Percentiles rank a stretch among this genome's conserved stretches.
Conservation (phyloP, 2,329 filamentous ascomycete species). For the Fonsecaea pugnacius region DNA sequence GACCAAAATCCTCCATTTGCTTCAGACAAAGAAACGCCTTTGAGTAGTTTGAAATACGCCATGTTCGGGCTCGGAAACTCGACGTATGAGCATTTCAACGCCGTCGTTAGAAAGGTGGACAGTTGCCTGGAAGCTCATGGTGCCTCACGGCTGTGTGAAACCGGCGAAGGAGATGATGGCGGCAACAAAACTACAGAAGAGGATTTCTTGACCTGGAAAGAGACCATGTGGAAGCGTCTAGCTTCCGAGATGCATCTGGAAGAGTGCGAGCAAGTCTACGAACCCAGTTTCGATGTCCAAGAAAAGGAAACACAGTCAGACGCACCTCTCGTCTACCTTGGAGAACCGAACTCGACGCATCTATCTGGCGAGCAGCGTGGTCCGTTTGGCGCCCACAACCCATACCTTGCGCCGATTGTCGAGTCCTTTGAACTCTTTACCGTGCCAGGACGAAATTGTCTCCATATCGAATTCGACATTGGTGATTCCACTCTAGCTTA, state of each 20-base stretch:
- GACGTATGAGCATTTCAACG: slow-evolving; percentile 99
- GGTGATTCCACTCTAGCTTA: slow-evolving; percentile 86
- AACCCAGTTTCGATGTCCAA: slow-evolving; percentile 82
- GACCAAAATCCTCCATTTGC: slow-evolving; percentile 79
- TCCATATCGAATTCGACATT: slow-evolving; percentile 94
- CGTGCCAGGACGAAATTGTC: slow-evolving; percentile 86
- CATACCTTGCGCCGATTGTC: slow-evolving; percentile 89
- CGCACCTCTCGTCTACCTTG: slow-evolving; percentile 71
- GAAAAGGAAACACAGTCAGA: slow-evolving; percentile 74
- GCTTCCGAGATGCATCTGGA: slow-evolving; percentile 82
- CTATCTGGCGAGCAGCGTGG: slow-evolving; percentile 82
- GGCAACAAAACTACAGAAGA: slow-evolving; percentile 99
- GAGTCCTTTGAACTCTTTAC: slow-evolving; percentile 91
- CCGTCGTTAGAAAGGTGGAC: slow-evolving; percentile 92
- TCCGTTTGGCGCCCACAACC: slow-evolving; percentile 94
- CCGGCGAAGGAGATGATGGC: slow-evolving; percentile 88
- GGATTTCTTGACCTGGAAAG: slow-evolving; percentile 98
- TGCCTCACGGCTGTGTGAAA: slow-evolving; percentile 78
- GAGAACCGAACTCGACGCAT: slow-evolving; percentile 94
- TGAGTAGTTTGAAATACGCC: slow-evolving; percentile 86
- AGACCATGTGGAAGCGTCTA: slow-evolving; percentile 87
- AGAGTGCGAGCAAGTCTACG: slow-evolving; percentile 94
- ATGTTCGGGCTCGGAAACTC: slow-evolving; percentile 97
- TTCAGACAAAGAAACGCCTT: slow-evolving; percentile 69
- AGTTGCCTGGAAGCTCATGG: slow-evolving; percentile 81